phyloP scores from a whole-genome alignment of 441 rosid species.

The Pelargonium cotyledonis region DNA sequence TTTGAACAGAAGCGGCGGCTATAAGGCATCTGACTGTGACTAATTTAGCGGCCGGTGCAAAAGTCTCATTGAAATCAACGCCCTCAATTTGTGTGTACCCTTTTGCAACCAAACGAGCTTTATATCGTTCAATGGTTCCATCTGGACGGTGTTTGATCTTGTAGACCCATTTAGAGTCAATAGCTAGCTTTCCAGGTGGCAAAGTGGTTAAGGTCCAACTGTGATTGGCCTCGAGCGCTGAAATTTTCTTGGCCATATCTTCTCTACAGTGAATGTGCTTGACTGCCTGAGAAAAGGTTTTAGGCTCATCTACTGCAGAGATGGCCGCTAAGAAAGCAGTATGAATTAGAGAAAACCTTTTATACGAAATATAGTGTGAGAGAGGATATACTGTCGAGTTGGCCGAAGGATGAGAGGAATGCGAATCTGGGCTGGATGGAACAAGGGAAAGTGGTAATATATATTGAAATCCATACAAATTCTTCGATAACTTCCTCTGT shows the following conservation, averaged over 20 bases:
- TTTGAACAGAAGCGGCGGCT: neutral
- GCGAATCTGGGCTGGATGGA: too few species aligned
- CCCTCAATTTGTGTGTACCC: neutral
- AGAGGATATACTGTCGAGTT: too few species aligned
- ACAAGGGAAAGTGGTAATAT: too few species aligned
- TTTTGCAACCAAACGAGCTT: neutral
- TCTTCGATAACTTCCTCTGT: too few species aligned
- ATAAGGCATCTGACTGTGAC: neutral
- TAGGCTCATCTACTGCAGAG: too few species aligned
- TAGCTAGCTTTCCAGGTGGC: neutral
- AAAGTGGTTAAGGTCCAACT: neutral
- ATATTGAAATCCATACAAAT: too few species aligned
- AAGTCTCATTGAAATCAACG: neutral
- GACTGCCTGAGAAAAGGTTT: too few species aligned
- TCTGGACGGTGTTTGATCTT: neutral
- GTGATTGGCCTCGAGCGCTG: neutral
- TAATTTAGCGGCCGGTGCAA: neutral
- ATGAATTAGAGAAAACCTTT: too few species aligned
- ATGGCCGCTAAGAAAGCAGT: too few species aligned
- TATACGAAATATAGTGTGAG: too few species aligned
- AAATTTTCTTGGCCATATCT: neutral
- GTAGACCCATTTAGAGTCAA: neutral
- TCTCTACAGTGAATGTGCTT: neutral
- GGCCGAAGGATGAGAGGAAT: too few species aligned
- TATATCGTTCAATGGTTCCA: neutral